A percentile compares a stretch with the other conserved stretches of the same genome.
phyloP scores from a whole-genome alignment of 495 filamentous ascomycete genomes.

The Amorphotheca resinae region DNA sequence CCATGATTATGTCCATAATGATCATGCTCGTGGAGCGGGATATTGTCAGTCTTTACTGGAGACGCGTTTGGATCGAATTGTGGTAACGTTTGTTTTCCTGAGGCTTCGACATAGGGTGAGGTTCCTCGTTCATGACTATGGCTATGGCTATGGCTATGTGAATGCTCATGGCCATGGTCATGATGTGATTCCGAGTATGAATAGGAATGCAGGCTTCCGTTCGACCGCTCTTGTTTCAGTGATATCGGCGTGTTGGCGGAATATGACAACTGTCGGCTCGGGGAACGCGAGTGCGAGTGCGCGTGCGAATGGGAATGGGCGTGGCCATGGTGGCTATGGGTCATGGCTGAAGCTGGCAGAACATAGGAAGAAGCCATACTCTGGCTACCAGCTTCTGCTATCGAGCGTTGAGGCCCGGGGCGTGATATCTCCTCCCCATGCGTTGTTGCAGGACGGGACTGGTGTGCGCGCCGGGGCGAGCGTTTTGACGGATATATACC shows the following conservation, averaged over 20 bases:
- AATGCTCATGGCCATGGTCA: conserved; percentile 25
- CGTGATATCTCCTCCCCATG: conserved; percentile 9
- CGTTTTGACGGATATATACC: no score
- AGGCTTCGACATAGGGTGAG: conserved; percentile 10
- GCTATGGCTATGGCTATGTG: conserved; percentile 12
- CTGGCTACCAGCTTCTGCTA: not conserved
- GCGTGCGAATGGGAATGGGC: conserved; percentile 26
- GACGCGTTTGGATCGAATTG: conserved; percentile 3
- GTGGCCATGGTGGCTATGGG: conserved; percentile 29
- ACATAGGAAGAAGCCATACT: conserved; percentile 38
- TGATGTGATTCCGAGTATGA: conserved; percentile 27
- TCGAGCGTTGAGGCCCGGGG: conserved; percentile 13
- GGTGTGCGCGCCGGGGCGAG: no score
- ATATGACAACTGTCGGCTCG: conserved; percentile 9
- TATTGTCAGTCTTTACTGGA: conserved; percentile 4
- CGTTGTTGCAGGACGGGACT: conserved; percentile 2
- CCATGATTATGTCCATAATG: conserved; percentile 22
- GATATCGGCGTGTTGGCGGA: conserved; percentile 8
- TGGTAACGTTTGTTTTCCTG: conserved; percentile 12
- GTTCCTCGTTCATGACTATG: conserved; percentile 8
- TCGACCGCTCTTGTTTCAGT: conserved; percentile 17
- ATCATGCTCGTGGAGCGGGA: conserved; percentile 5
- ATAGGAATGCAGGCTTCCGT: conserved; percentile 20
- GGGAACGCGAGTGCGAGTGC: conserved; percentile 24
- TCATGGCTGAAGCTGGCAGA: conserved; percentile 34